phyloP scores from a whole-genome alignment of 2,329 filamentous ascomycete species.

The Zopfia rhizophila region DNA sequence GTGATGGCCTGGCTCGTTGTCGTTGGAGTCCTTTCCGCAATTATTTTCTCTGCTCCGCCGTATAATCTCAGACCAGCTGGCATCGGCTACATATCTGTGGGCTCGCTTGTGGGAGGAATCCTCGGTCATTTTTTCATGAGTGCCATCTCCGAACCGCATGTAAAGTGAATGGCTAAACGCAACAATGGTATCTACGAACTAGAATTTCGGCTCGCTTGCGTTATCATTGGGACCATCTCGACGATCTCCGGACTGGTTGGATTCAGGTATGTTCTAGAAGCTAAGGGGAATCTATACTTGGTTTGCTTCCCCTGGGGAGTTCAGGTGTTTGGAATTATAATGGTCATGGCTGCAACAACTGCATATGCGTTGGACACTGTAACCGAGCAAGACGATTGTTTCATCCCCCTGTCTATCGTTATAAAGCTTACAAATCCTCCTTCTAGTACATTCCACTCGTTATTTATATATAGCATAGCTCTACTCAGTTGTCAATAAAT shows the following conservation, averaged over 20 bases:
- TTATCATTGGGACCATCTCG: conserved; percentile 4
- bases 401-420: too few relatives aligned
- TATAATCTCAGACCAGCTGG: conserved; percentile 11
- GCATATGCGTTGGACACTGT: conserved; percentile 24
- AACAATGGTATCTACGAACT: conserved; percentile 11
- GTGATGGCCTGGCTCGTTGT: not conserved
- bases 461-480: too few relatives aligned
- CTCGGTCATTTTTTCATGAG: not conserved
- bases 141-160: conserved; percentile 1
- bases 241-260: conserved; percentile 6
- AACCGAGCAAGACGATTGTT: too few relatives aligned
- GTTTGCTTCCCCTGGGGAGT: conserved; percentile 2
- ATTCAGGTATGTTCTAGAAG: conserved; percentile 7
- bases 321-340: conserved; percentile 4
- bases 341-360: not conserved
- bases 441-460: too few relatives aligned
- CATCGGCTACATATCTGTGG: conserved; percentile 13
- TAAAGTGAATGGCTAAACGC: not conserved
- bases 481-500: too few relatives aligned
- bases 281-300: not conserved
- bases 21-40: too few relatives aligned
- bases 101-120: conserved; percentile 11
- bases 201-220: conserved; percentile 6
- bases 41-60: not conserved
- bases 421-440: too few relatives aligned